A percentile compares a stretch with the other conserved stretches of the same genome.
Evolutionary conservation across 2,329 filamentous ascomycete genomes (phyloP).

Genomic region (Tolypocladium ovalisporum): DNA sequence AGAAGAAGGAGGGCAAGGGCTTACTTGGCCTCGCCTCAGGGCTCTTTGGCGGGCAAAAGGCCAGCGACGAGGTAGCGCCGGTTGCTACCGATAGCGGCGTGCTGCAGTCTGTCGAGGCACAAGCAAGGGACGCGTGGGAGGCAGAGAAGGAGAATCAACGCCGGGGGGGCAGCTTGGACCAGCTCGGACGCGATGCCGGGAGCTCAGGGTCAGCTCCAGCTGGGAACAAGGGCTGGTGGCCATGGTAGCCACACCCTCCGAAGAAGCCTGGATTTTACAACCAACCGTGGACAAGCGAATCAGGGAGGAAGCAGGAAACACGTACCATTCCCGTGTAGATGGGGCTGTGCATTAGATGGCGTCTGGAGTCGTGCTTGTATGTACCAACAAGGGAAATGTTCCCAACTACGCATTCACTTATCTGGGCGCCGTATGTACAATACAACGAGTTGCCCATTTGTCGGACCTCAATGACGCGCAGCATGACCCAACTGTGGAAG

Average conservation of each 20-base stretch:
- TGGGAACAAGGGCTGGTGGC: constrained; percentile 40
- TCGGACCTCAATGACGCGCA: not conserved
- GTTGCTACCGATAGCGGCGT: constrained; percentile 6
- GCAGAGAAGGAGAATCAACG: constrained; percentile 40
- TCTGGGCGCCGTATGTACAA: not conserved
- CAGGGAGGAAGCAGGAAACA: constrained; percentile 7
- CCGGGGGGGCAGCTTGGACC: constrained; percentile 38
- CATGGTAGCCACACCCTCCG: constrained; percentile 19
- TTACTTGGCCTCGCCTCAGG: constrained; percentile 22
- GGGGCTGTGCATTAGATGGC: constrained; percentile 34
- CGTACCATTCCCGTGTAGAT: constrained; percentile 33
- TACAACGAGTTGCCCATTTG: not conserved
- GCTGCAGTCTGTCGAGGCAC: constrained; percentile 18
- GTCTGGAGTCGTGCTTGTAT: constrained; percentile 26
- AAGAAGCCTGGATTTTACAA: not conserved
- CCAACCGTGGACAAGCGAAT: constrained; percentile 3
- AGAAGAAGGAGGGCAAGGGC: constrained; percentile 19
- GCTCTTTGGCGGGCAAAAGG: constrained; percentile 13
- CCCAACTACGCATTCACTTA: constrained; percentile 3
- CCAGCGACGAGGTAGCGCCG: constrained; percentile 2
- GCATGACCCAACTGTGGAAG: not conserved
- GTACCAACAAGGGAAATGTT: constrained; percentile 14
- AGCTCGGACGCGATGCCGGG: constrained; percentile 28
- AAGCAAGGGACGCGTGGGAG: constrained; percentile 34
- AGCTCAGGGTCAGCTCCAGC: constrained; percentile 10